phyloP scores from a whole-genome alignment of 345 rosid genomes.

The Brassica cretica region DNA sequence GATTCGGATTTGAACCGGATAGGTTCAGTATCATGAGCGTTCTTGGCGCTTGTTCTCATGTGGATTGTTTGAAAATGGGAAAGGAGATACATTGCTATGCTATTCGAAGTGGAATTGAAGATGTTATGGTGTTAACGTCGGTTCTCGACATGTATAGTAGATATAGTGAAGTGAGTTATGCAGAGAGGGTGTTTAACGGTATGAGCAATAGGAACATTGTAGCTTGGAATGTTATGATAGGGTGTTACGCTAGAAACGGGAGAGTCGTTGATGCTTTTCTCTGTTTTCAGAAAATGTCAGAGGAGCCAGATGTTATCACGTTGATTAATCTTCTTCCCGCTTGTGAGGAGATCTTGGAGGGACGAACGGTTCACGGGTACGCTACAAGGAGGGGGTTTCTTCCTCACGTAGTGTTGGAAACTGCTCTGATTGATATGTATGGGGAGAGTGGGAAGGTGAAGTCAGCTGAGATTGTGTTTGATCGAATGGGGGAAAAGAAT shows the following conservation, averaged over 20 bases:
- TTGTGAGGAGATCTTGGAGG: slow-evolving; percentile 50
- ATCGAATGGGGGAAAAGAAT: slow-evolving; percentile 49
- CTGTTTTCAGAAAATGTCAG: slow-evolving; percentile 57
- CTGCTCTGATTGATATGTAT: slow-evolving; percentile 70
- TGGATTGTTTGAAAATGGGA: slow-evolving; percentile 44
- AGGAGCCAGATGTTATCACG: slow-evolving; percentile 59
- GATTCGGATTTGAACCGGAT: slow-evolving; percentile 47
- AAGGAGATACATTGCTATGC: slow-evolving; percentile 76
- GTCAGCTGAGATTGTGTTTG: slow-evolving; percentile 52
- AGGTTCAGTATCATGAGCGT: slow-evolving; percentile 55
- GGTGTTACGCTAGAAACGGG: slow-evolving; percentile 53
- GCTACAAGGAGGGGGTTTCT: slow-evolving; percentile 60
- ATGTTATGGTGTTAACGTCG: slow-evolving; percentile 63
- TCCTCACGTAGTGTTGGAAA: slow-evolving; percentile 66
- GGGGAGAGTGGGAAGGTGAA: slow-evolving; percentile 49
- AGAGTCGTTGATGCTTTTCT: slow-evolving; percentile 45
- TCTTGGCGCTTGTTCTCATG: slow-evolving; percentile 55
- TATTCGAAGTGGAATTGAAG: slow-evolving; percentile 48
- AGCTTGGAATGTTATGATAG: slow-evolving; percentile 77
- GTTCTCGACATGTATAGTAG: slow-evolving; percentile 70
- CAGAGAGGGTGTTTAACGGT: slow-evolving; percentile 54
- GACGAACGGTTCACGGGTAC: slow-evolving; percentile 64
- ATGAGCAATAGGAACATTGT: slow-evolving; percentile 49
- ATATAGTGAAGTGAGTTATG: slow-evolving; percentile 52
- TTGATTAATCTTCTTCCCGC: slow-evolving; percentile 68